Percentiles rank a stretch among this genome's conserved stretches.
phyloP scores from a whole-genome alignment of 2,329 filamentous ascomycete genomes.

The Diaporthe destruens region DNA sequence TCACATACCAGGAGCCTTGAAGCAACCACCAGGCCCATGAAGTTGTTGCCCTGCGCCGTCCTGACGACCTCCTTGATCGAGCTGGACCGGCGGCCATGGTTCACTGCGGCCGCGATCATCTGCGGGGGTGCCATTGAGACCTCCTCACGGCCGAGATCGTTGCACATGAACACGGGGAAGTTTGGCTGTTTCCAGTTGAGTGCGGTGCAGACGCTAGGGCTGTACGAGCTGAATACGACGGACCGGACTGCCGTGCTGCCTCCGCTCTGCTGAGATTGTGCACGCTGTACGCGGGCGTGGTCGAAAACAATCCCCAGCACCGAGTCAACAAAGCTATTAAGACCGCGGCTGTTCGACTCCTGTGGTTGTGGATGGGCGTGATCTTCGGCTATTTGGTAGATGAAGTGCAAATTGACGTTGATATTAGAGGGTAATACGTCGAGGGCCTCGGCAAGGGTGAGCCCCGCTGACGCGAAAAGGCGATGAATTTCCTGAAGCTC shows the following conservation, averaged over 20 bases:
- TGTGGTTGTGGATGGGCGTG: constrained; percentile 58
- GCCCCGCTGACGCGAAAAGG: constrained; percentile 79
- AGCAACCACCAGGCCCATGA: constrained; percentile 96
- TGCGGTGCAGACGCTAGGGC: constrained; percentile 88
- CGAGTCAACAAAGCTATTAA: constrained; percentile 88
- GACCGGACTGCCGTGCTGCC: constrained; percentile 73
- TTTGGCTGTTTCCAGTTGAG: constrained; percentile 99
- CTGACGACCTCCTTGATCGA: constrained; percentile 96
- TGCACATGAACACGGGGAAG: constrained; percentile 95
- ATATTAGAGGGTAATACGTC: constrained; percentile 80
- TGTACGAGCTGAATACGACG: constrained; percentile 95
- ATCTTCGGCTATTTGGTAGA: constrained; percentile 88
- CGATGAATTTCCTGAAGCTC: constrained; percentile 70
- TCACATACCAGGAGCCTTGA: constrained; percentile 83
- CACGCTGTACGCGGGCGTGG: constrained; percentile 79
- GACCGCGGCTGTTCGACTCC: constrained; percentile 76
- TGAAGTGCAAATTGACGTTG: constrained; percentile 90
- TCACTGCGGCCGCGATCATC: constrained; percentile 60
- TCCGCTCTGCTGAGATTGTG: constrained; percentile 69
- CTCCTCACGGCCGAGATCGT: constrained; percentile 81
- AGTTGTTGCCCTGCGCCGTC: constrained; percentile 94
- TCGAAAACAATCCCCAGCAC: constrained; percentile 91
- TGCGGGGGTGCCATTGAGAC: constrained; percentile 53
- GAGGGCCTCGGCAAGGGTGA: constrained; percentile 84
- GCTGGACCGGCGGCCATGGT: constrained; percentile 74